Conservation (phyloP, 2,329 filamentous ascomycete species). For the Botryotinia calthae region DNA sequence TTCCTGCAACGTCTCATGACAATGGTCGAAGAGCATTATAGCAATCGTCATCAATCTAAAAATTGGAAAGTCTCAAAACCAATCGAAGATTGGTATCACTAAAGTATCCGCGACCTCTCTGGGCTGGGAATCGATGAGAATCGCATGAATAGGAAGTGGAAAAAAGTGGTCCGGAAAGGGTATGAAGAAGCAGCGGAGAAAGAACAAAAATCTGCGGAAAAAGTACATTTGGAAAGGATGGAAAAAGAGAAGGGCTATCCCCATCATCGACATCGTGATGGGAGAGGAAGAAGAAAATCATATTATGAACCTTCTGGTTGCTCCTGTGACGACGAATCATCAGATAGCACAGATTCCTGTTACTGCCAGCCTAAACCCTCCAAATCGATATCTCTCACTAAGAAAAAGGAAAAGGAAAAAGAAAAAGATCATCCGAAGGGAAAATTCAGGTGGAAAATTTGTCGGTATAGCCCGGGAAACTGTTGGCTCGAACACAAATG, state of each 20-base stretch:
- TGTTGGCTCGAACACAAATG: neutral
- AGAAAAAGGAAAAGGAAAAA: neutral
- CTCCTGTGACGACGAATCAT: neutral
- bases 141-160: neutral
- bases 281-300: neutral
- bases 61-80: neutral
- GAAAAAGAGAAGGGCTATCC: neutral
- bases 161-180: neutral
- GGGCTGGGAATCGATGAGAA: neutral
- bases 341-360: neutral
- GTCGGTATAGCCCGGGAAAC: neutral
- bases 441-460: neutral
- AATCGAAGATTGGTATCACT: neutral
- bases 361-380: neutral
- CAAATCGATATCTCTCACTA: neutral
- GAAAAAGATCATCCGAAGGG: neutral
- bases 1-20: constrained; percentile 2
- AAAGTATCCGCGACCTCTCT: neutral
- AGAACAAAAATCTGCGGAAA: neutral
- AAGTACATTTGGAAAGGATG: neutral
- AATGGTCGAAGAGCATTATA: neutral
- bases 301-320: neutral
- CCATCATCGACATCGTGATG: neutral
- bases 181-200: neutral
- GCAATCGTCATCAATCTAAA: neutral